Evolutionary conservation across 2,329 filamentous ascomycete genomes (phyloP), one percentile per base, ranked within the genome.

Genomic region (Neonectria neomacrospora): DNA sequence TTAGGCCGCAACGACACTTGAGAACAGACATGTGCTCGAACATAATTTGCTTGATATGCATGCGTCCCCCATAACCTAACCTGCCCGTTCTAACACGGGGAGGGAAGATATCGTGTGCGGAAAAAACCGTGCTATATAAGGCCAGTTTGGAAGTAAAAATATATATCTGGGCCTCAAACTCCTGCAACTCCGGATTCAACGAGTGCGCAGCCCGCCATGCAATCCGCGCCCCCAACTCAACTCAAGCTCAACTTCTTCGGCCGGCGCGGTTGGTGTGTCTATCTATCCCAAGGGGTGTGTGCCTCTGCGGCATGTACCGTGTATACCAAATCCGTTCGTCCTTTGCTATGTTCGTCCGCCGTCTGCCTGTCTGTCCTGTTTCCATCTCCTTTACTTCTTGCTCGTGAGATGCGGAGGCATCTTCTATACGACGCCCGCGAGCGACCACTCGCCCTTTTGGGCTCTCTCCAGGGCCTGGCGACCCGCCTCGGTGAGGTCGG

Each of bases 401-500:
- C 42, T 12, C n/a, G 28, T 28, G 23, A 16, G 18, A n/a, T 9
- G 18, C 5, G 28, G 41, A 39, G 30, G 9, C 9, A 7, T 5
- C 32, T 3, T 51, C 26, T 75, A 80, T 62, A 83, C 56, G 42
- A 86, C 76, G 50, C 77, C 83, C 4, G 81, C 77, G 44, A 86
- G 76, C 57, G 77, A 79, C 85, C 85, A 88, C 22, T 86, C 82
- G 37, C 77, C 81, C 71, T 81, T 81, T 69, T 88, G 85, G 10
- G 85, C 84, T 42, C 82, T 79, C 64, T 83, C 81, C 3, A 87
- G 79, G 7, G 86, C 80, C 71, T 80, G 74, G 5, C 75, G 79
- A 20, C 85, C 85, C 76, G 84, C 86, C 3, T 84, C 83, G 5
- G 84, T 86, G 65, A 88, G 79, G 42, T 85, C 82, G 1, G 85